Base-by-base conservation (phyloP, 2,329 filamentous ascomycete genomes). In the Diaporthe vaccinii region DNA sequence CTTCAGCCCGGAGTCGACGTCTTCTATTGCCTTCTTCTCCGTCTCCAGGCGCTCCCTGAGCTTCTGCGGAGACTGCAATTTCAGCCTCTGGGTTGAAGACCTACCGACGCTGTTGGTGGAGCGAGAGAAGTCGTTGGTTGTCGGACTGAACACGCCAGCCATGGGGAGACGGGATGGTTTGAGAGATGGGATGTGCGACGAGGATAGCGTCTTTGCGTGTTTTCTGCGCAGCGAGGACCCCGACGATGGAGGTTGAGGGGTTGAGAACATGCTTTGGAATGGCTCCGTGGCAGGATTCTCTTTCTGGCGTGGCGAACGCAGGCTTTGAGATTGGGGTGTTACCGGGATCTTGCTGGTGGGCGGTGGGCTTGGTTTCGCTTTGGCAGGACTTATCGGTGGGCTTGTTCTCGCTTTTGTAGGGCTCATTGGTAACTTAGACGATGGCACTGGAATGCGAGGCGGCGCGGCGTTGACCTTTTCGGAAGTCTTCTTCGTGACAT, bases 41-140 rank as follows among this genome's bases (percentile, higher is more conserved):
- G 91, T 92, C 79, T 96, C 93, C 0, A 98, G 88, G 46, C 96
- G 93, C 84, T 98, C 96, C 25, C 96, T 93, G 28, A 96, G 86
- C 82, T 94, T 96, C 79, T 93, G 93, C 0, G 92, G 89, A 20
- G 91, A 93, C 77, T 94, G 92, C 15, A 94, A 88, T 15, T 93
- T 91, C 46, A 95, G 86, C 78, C 91, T 93, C 69, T 84, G 84
- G 15, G 78, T 80, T 68, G 73, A 36, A 1, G 79, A 58, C 72
- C 85, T 87, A n/a, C 80, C 82, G 22, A 85, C 83, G 75, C 83
- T 86, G 28, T 81, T 79, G 8, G 82, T 80, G n/a, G 82, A 81
- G 49, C 84, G 80, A 34, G 65, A 71, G 15, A 71, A 62, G 8
- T 76, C 75, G 12, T 59, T 15, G 46, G 57, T 31, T 8, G 79